Base-by-base conservation (phyloP, 2,329 filamentous ascomycete species). In the Diaporthe vaccinii region DNA sequence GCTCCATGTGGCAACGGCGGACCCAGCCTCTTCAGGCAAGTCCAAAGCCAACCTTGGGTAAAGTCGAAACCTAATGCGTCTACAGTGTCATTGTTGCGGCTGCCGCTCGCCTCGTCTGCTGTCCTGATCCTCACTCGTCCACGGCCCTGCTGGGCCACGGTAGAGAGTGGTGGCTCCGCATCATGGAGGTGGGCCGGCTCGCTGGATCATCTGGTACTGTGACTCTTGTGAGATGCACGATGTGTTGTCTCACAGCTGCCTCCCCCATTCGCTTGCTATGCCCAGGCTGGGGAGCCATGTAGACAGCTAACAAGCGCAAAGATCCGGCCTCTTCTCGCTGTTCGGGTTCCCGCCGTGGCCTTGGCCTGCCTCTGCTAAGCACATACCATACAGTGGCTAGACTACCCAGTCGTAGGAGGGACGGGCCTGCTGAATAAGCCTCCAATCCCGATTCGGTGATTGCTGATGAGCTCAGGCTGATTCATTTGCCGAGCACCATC, bases 181-280 rank as follows among this genome's bases (percentile, higher is more conserved):
- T 73, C 25, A 65, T 59, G 57, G 75, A 53, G 67, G 75, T 74
- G 75, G 72, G 75, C 65, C 72, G 67, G 58, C 67, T 65, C 74
- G 67, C 77, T 77, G 74, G 67, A 46, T 73, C 72, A 53, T 74
- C 68, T 75, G 73, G 74, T 77, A 77, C 69, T 78, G 77, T 78
- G 77, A 78, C 77, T 74, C 73, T 70, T 74, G 67, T 69, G 59
- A 20, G 65, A 76, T 78, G 77, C 77, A 78, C 70, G 77, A 67
- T 78, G 77, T 74, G 75, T 75, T 78, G 77, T 77, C 76, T 70
- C 41, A 49, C 70, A 62, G 75, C 22, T 76, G 39, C 34, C 22
- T 51, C 41, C 72, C 75, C 75, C 70, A 76, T 76, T 76, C 74
- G 75, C 59, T n/a, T 53, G 39, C 17, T 12, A 9, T 55, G 34